These are phyloP conservation scores for Phascolomyces articulosus DNA, from an alignment of 371 early-diverging fungal species.

Conservation along the genomic window DNA sequence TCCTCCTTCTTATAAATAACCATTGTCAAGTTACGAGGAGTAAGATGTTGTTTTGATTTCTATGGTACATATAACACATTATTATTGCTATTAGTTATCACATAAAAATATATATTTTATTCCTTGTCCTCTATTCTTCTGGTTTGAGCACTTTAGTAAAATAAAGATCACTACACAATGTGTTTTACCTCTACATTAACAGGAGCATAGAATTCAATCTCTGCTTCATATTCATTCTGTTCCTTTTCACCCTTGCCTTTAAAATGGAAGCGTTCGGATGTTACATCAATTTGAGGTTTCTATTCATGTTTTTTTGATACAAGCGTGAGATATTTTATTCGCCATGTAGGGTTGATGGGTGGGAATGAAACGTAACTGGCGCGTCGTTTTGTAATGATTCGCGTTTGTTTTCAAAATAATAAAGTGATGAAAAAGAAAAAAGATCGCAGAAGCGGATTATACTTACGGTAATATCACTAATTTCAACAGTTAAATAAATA, in stretches of 20 bases:
- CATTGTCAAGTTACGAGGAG: slow-evolving; percentile 67
- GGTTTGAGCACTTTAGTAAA: too few species aligned
- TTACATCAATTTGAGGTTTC: slow-evolving; percentile 59
- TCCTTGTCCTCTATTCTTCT: too few species aligned
- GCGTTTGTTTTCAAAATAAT: too few species aligned
- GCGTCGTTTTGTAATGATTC: too few species aligned
- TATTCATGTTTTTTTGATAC: too few species aligned
- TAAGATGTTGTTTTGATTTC: slow-evolving; percentile 71
- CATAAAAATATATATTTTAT: too few species aligned
- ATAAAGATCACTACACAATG: too few species aligned
- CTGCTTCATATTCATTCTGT: slow-evolving; percentile 74
- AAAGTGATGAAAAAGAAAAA: neutral
- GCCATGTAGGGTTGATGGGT: too few species aligned
- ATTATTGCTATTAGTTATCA: too few species aligned
- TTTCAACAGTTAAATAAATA: slow-evolving; percentile 85
- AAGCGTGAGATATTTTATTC: too few species aligned
- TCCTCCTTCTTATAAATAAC: slow-evolving; percentile 71
- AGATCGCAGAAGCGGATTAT: neutral
- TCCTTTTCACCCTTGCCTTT: slow-evolving; percentile 63
- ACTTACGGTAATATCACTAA: slow-evolving; percentile 71
- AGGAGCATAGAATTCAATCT: slow-evolving; percentile 74
- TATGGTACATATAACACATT: slow-evolving; percentile 29
- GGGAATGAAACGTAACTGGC: too few species aligned
- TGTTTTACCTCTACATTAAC: slow-evolving; percentile 72
- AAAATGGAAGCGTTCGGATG: slow-evolving; percentile 65